Conservation (phyloP, 805 yeast species). For the Wickerhamiella sorbophila region DNA sequence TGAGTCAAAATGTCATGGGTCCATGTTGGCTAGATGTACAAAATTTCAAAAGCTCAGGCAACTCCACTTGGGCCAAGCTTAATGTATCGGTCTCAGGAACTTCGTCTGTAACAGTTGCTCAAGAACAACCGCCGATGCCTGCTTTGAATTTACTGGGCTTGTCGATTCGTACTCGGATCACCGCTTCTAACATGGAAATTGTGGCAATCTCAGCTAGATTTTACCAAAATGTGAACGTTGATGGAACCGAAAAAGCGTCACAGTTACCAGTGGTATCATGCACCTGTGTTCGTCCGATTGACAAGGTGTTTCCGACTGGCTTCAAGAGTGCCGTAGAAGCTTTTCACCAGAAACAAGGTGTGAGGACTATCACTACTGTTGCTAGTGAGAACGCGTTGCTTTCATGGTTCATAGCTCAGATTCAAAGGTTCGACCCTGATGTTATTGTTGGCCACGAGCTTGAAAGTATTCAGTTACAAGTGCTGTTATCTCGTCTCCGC, state of each 20-base stretch:
- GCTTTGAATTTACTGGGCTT: conserved; percentile 60
- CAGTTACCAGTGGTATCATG: conserved; percentile 44
- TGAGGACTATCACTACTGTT: conserved; percentile 2
- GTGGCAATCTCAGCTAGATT: conserved; percentile 70
- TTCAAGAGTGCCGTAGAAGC: conserved; percentile 33
- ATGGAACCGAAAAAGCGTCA: conserved; percentile 49
- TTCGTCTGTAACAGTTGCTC: conserved; percentile 29
- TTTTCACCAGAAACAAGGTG: conserved; percentile 35
- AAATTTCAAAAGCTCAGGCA: conserved; percentile 44
- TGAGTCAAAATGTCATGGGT: conserved; percentile 81
- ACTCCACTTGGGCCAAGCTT: conserved; percentile 62
- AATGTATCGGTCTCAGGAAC: conserved; percentile 41
- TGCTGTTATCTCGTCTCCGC: conserved; percentile 66
- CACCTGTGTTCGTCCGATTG: conserved; percentile 67
- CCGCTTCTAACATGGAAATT: conserved; percentile 76
- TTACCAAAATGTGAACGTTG: conserved; percentile 55
- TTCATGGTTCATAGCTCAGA: conserved; percentile 54
- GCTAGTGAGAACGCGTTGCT: conserved; percentile 63
- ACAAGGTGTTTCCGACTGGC: conserved; percentile 58
- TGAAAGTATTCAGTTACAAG: conserved; percentile 65
- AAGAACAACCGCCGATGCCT: conserved; percentile 35
- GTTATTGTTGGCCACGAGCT: conserved; percentile 76
- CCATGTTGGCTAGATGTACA: conserved; percentile 88
- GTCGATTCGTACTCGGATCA: conserved; percentile 55
- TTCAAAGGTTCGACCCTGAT: conserved; percentile 81